Conservation (phyloP, 163 green algal genomes). For the Coccomyxa subellipsoidea region DNA sequence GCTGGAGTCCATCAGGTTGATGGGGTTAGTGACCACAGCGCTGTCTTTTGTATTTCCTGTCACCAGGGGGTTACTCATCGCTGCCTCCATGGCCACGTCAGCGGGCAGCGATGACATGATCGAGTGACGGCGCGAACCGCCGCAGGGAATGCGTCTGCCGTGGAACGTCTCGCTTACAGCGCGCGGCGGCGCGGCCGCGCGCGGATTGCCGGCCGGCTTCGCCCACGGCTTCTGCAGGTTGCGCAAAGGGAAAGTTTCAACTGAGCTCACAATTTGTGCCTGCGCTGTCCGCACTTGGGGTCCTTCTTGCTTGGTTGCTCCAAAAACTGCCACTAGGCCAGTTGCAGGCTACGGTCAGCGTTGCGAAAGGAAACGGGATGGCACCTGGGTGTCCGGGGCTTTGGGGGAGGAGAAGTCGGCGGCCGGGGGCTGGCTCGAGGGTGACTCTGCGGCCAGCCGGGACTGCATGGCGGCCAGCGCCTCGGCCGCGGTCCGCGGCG, state of each 20-base stretch:
- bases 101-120: background rate
- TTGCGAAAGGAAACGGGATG: too few species aligned
- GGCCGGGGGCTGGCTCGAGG: background rate
- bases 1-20: background rate
- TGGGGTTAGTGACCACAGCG: background rate
- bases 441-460: background rate
- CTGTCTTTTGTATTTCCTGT: too few species aligned
- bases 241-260: too few species aligned
- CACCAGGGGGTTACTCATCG: background rate
- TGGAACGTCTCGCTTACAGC: background rate
- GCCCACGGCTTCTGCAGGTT: constrained; percentile 5
- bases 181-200: background rate
- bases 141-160: background rate
- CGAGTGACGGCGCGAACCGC: background rate
- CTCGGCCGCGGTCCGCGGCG: background rate
- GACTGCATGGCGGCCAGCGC: background rate
- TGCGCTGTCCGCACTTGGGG: too few species aligned
- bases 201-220: background rate
- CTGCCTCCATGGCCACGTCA: background rate
- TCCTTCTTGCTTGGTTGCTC: too few species aligned
- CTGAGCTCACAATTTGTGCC: too few species aligned
- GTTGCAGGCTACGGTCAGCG: too few species aligned
- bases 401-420: background rate
- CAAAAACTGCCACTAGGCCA: too few species aligned
- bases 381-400: background rate